These are phyloP conservation scores for Ehretia macrophylla DNA, from an alignment of 257 asterid species.

Conservation along the genomic window DNA sequence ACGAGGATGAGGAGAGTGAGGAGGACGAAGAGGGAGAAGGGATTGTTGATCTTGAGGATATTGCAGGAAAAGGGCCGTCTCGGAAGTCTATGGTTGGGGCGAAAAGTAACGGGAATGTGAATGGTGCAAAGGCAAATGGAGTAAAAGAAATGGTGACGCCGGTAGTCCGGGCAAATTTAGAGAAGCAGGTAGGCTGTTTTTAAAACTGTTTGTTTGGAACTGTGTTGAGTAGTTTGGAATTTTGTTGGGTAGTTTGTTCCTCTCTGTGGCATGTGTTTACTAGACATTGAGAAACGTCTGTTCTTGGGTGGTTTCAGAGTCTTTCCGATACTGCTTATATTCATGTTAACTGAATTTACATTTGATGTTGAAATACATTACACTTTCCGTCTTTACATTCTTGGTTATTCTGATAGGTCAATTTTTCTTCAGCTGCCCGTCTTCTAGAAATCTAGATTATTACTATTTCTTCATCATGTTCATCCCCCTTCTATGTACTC, in stretches of 20 bases:
- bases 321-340: no score
- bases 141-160: slow-evolving; percentile 97
- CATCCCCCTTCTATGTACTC: no score
- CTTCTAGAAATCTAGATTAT: no score
- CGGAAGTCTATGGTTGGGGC: slow-evolving; percentile 41
- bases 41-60: slow-evolving; percentile 89
- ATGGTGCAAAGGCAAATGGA: slow-evolving; percentile 52
- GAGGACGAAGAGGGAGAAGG: slow-evolving; percentile 37
- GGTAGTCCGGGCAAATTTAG: slow-evolving; percentile 69
- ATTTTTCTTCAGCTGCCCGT: no score
- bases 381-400: no score
- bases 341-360: no score
- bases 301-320: no score
- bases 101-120: slow-evolving; percentile 52
- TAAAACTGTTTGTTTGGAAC: background rate
- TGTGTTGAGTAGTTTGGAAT: background rate
- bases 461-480: no score
- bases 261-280: no score
- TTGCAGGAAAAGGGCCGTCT: slow-evolving; percentile 86
- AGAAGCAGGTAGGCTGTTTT: slow-evolving; percentile 65
- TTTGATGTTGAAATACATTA: no score
- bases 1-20: slow-evolving; percentile 44
- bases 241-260: background rate
- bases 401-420: no score
- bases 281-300: no score